Evolutionary conservation across 306 rosid genomes (phyloP).

Genomic region (apple (Malus domestica)): DNA sequence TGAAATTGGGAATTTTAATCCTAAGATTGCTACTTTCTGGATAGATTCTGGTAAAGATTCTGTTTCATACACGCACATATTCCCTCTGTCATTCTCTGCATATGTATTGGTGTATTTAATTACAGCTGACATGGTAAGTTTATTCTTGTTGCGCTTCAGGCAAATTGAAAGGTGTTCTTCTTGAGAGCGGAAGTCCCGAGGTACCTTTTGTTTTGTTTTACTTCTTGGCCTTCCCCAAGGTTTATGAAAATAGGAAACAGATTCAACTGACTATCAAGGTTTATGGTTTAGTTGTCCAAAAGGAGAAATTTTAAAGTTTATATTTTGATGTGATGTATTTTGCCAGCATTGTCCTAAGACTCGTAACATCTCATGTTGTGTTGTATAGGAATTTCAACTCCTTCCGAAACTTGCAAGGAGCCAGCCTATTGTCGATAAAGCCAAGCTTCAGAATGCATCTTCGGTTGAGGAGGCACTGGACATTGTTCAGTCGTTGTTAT

Average conservation of each 20-base stretch:
- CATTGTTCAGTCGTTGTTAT: slow-evolving; percentile 48
- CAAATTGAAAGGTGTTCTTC: slow-evolving; percentile 84
- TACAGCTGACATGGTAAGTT: slow-evolving; percentile 6
- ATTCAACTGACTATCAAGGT: not conserved
- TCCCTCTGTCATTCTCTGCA: slow-evolving; percentile 4
- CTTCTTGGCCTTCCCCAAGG: not conserved
- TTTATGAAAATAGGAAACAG: not conserved
- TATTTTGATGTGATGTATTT: not conserved
- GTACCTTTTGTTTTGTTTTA: slow-evolving; percentile 23
- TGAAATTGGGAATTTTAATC: slow-evolving; percentile 90
- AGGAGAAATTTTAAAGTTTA: not conserved
- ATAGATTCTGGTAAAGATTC: slow-evolving; percentile 64
- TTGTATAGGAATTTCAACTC: slow-evolving; percentile 70
- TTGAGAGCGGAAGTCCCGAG: slow-evolving; percentile 91
- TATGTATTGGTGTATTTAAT: slow-evolving; percentile 5
- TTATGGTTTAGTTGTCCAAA: not conserved
- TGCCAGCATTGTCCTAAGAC: not conserved
- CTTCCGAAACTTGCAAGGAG: slow-evolving; percentile 78
- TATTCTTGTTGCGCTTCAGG: slow-evolving; percentile 34
- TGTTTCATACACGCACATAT: not conserved
- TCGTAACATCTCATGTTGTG: not conserved
- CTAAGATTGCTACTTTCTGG: slow-evolving; percentile 93
- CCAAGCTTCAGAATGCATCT: slow-evolving; percentile 68
- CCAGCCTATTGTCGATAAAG: slow-evolving; percentile 66
- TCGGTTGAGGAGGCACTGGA: slow-evolving; percentile 81